Evolutionary conservation across 345 rosid species (phyloP).

Genomic region (Populus deltoides): DNA sequence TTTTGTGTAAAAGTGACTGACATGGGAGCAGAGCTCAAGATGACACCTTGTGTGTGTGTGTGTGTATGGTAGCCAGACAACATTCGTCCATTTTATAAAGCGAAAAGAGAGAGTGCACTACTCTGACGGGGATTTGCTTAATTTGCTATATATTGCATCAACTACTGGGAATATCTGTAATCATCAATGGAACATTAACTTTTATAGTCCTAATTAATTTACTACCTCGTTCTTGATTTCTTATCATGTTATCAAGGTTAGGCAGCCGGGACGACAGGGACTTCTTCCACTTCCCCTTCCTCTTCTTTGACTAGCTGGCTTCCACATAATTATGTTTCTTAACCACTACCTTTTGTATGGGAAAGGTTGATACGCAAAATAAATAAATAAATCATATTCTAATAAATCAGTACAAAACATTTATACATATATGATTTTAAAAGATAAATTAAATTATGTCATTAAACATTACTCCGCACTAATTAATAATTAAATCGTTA

Average conservation of each 20-base stretch:
- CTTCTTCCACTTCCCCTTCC: too few species aligned
- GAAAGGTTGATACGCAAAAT: too few species aligned
- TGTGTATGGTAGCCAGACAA: background rate
- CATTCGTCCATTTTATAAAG: background rate
- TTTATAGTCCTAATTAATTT: background rate
- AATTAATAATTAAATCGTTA: too few species aligned
- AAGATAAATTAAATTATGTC: too few species aligned
- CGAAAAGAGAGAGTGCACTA: background rate
- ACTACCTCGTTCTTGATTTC: background rate
- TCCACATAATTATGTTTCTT: too few species aligned
- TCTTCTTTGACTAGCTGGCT: too few species aligned
- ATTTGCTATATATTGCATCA: background rate
- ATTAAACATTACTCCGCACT: too few species aligned
- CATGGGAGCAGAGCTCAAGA: background rate
- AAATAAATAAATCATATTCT: too few species aligned
- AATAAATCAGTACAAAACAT: too few species aligned
- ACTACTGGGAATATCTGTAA: background rate
- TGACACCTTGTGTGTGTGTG: background rate
- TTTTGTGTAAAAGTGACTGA: background rate
- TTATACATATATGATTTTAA: too few species aligned
- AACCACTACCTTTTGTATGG: too few species aligned
- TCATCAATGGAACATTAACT: background rate
- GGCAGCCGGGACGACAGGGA: background rate
- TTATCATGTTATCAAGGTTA: background rate
- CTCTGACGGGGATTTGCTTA: background rate